Percentiles rank a stretch among this genome's conserved stretches.
phyloP scores from a whole-genome alignment of 2,329 filamentous ascomycete species.

The Cercospora janseana region DNA sequence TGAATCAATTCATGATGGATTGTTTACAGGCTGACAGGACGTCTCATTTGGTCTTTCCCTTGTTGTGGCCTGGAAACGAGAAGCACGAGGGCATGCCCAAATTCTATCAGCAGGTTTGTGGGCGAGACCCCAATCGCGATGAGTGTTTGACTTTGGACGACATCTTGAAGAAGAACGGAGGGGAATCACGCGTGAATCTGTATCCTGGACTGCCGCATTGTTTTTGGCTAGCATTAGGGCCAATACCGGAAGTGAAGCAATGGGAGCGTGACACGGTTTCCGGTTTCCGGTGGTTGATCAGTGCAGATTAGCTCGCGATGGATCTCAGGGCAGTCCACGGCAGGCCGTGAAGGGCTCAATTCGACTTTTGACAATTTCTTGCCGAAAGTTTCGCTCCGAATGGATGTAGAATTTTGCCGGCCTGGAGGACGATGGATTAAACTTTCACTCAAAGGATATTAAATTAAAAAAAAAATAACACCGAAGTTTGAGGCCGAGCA shows the following conservation, averaged over 20 bases:
- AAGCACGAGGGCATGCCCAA: slow-evolving; percentile 42
- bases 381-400: too few species aligned
- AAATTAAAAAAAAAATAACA: too few species aligned
- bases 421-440: too few species aligned
- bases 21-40: slow-evolving; percentile 17
- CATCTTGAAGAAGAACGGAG: slow-evolving; percentile 45
- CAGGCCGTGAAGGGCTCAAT: too few species aligned
- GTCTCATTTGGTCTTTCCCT: slow-evolving; percentile 11
- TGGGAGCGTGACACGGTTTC: slow-evolving; percentile 34
- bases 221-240: slow-evolving; percentile 33
- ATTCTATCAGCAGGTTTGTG: slow-evolving; percentile 52
- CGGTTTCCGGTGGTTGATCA: slow-evolving; percentile 36
- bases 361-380: too few species aligned
- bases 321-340: too few species aligned
- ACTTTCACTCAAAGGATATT: too few species aligned
- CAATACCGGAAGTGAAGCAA: slow-evolving; percentile 34
- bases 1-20: slow-evolving; percentile 15
- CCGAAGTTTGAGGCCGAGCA: too few species aligned
- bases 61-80: slow-evolving; percentile 19
- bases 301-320: too few species aligned
- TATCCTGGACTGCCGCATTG: slow-evolving; percentile 47
- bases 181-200: slow-evolving; percentile 46
- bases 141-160: slow-evolving; percentile 54
- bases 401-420: too few species aligned
- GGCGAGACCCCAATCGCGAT: slow-evolving; percentile 52